Conservation (phyloP, 176 grass and related monocot species). For the Zoysia japonica region DNA sequence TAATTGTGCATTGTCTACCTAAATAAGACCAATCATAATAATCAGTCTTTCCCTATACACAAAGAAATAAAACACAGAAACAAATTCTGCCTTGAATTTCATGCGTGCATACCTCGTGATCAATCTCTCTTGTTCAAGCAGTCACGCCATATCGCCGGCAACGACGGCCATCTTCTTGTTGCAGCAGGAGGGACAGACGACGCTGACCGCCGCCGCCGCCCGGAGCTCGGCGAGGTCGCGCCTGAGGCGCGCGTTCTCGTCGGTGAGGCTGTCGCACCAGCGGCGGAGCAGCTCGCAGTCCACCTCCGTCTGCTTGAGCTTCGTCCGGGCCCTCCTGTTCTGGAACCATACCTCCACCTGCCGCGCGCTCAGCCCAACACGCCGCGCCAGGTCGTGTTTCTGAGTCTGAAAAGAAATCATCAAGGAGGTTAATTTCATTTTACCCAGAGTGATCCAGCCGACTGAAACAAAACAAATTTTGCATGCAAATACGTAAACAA, state of each 20-base stretch:
- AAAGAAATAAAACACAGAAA: not conserved
- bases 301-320: constrained; percentile 66
- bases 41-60: not conserved
- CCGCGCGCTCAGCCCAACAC: constrained; percentile 34
- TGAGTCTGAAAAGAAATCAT: constrained; percentile 23
- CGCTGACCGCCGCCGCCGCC: not conserved
- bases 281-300: constrained; percentile 57
- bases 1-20: not conserved
- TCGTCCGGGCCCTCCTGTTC: constrained; percentile 54
- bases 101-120: not conserved
- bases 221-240: constrained; percentile 35
- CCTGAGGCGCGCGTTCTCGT: constrained; percentile 51
- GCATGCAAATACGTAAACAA: not conserved
- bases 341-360: constrained; percentile 72
- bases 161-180: not conserved
- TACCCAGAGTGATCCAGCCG: not conserved
- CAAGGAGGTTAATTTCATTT: too few relatives aligned
- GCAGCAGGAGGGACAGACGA: constrained; percentile 38
- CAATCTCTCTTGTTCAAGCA: not conserved
- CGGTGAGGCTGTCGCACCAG: constrained; percentile 52
- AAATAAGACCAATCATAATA: not conserved
- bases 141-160: not conserved
- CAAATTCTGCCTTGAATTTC: not conserved
- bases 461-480: not conserved
- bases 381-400: constrained; percentile 46